phyloP scores from a whole-genome alignment of 352 stramenopile genomes.

The Phytophthora pini region DNA sequence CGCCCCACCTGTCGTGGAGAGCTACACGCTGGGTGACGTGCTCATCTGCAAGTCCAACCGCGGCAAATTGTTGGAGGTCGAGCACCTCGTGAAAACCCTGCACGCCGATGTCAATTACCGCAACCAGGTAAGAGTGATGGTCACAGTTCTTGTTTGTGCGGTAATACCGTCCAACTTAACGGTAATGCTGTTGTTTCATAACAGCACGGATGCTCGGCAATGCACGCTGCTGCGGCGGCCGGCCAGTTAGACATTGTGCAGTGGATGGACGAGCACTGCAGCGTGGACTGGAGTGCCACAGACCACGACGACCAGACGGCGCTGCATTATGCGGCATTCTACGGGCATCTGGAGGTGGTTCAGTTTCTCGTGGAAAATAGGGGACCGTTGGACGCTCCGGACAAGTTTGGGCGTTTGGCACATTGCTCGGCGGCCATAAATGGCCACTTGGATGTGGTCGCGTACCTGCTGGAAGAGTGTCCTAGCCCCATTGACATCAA shows the following conservation, averaged over 20 bases:
- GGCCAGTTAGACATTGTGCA: slow-evolving; percentile 85
- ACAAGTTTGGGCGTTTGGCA: slow-evolving; percentile 85
- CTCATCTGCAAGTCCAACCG: slow-evolving; percentile 87
- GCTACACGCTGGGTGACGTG: slow-evolving; percentile 86
- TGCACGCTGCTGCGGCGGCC: slow-evolving; percentile 78
- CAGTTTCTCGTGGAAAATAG: slow-evolving; percentile 84
- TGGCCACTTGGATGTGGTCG: slow-evolving; percentile 85
- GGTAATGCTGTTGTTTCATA: slow-evolving; percentile 3
- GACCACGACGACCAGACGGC: slow-evolving; percentile 87
- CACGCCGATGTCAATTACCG: slow-evolving; percentile 87
- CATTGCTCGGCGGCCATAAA: slow-evolving; percentile 89
- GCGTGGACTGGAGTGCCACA: slow-evolving; percentile 63
- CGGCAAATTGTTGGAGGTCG: slow-evolving; percentile 82
- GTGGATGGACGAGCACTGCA: slow-evolving; percentile 69
- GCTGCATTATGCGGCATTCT: slow-evolving; percentile 89
- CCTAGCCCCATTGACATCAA: slow-evolving; percentile 87
- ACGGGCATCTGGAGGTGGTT: slow-evolving; percentile 87
- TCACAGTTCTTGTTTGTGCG: slow-evolving; percentile 1
- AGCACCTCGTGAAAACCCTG: slow-evolving; percentile 76
- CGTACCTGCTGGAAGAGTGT: slow-evolving; percentile 86
- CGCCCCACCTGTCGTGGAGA: slow-evolving; percentile 62
- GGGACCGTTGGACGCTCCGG: slow-evolving; percentile 77
- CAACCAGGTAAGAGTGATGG: slow-evolving; percentile 63
- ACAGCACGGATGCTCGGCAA: slow-evolving; percentile 83
- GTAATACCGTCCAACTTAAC: slow-evolving; percentile 4